phyloP scores from a whole-genome alignment of 306 rosid species.

The Vigna hirtella region DNA sequence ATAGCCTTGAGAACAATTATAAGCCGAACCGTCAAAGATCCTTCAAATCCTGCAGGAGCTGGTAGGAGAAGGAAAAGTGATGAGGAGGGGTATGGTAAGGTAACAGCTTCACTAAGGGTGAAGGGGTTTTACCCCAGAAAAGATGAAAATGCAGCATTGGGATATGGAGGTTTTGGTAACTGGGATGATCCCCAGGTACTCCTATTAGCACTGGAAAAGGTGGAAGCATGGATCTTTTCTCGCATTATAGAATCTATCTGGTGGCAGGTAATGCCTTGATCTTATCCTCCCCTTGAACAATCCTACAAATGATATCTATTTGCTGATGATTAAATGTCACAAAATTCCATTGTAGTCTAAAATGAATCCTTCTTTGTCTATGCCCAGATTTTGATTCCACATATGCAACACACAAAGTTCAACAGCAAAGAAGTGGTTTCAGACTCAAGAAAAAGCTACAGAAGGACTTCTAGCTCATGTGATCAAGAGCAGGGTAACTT shows the following conservation, averaged over 20 bases:
- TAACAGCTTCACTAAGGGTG: slow-evolving; percentile 56
- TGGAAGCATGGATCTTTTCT: slow-evolving; percentile 89
- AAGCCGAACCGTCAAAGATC: slow-evolving; percentile 52
- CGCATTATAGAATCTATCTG: slow-evolving; percentile 83
- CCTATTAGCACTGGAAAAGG: slow-evolving; percentile 67
- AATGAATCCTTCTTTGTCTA: slow-evolving; percentile 34
- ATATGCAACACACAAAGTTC: slow-evolving; percentile 72
- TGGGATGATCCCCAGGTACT: slow-evolving; percentile 67
- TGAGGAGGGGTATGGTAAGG: slow-evolving; percentile 47
- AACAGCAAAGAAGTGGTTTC: slow-evolving; percentile 42
- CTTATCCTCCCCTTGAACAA: slow-evolving; percentile 27
- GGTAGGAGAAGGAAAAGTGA: slow-evolving; percentile 52
- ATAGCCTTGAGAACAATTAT: slow-evolving; percentile 69
- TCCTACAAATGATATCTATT: not conserved
- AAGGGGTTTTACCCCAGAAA: slow-evolving; percentile 54
- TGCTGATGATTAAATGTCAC: not conserved
- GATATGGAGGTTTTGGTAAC: slow-evolving; percentile 55
- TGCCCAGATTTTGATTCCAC: slow-evolving; percentile 80
- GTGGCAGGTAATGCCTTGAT: slow-evolving; percentile 75
- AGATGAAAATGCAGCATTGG: slow-evolving; percentile 46
- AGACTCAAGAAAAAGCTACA: slow-evolving; percentile 54
- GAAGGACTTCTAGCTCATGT: slow-evolving; percentile 55
- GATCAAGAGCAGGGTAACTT: slow-evolving; percentile 67
- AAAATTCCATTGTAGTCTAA: slow-evolving; percentile 16
- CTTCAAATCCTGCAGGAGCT: slow-evolving; percentile 49